Evolutionary conservation across 2,329 filamentous ascomycete species (phyloP), one percentile per base, ranked within the genome.

Genomic region (Colletotrichum tamarilloi): DNA sequence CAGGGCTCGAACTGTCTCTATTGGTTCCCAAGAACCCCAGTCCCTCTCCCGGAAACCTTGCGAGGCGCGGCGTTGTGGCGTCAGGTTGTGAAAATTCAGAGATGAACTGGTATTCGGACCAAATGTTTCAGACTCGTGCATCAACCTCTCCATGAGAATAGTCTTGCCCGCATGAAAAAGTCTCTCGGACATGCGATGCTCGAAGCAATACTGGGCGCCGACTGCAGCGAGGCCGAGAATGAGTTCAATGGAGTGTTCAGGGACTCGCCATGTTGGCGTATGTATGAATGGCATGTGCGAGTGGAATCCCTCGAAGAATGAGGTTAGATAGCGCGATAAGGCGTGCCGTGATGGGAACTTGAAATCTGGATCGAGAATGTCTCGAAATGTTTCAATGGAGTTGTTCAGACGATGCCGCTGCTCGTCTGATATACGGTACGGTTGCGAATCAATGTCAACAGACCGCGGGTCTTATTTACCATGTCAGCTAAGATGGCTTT

Each of bases 221-320:
- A 84, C 76, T 0, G 82, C 77, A 1, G 79, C 76, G 5, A 84
- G 78, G 0, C 78, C 80, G 8, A 83, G 73, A 0, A 83, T 68
- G 1, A 84, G 63, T 42, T 84, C 82, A 0, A 80, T 68, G 0
- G 82, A 77, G 16, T 77, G 76, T 1, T 82, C 80, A 1, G 75
- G 74, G 5, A 83, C 65, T 8, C 76, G 74, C 79, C 80, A 82
- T 0, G 82, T 84, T 0, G 77, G 81, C 2, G 77, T 71, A 73
- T 84, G 82, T 6, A 84, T 81, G 62, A 84, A 84, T 1, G 80
- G 78, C 79, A 84, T 81, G 35, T 84, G 82, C 0, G 80, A 77
- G 49, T 84, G 82, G 32, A 84, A 84, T 0, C 82, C 82, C 16
- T 81, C 79, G 22, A 84, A 80, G 35, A 79, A 84, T 4, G 81